Evolutionary conservation across 768 basidiomycete genomes (phyloP).

Genomic region (Porpolomopsis calyptriformis): DNA sequence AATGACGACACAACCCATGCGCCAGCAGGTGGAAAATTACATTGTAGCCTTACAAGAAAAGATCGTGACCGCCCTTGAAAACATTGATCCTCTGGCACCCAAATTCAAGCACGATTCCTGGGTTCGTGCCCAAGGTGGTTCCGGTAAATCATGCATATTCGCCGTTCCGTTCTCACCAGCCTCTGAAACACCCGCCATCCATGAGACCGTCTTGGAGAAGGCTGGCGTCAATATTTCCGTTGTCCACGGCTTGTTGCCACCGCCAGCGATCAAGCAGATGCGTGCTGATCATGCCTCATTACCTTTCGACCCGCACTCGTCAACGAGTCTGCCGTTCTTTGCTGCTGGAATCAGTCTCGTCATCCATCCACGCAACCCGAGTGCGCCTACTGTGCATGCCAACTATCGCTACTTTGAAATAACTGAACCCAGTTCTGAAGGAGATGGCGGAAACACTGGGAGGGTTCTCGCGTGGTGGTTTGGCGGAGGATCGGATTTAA

Average conservation of each 20-base stretch:
- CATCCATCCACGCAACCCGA: slow-evolving; percentile 87
- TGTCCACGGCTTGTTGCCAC: slow-evolving; percentile 81
- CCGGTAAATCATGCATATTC: slow-evolving; percentile 79
- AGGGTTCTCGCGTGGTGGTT: slow-evolving; percentile 93
- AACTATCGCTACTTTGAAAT: slow-evolving; percentile 99
- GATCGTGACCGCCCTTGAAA: slow-evolving; percentile 70
- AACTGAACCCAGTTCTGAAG: slow-evolving; percentile 35
- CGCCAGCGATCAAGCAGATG: slow-evolving; percentile 89
- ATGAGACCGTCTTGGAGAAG: slow-evolving; percentile 91
- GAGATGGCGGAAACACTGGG: slow-evolving; percentile 20
- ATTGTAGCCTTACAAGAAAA: slow-evolving; percentile 65
- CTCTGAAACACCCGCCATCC: slow-evolving; percentile 34
- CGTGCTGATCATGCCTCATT: slow-evolving; percentile 78
- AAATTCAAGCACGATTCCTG: slow-evolving; percentile 76
- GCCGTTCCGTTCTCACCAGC: slow-evolving; percentile 30
- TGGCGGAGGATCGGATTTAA: slow-evolving; percentile 91
- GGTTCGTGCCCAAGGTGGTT: slow-evolving; percentile 63
- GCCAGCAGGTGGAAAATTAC: slow-evolving; percentile 65
- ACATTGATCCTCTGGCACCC: slow-evolving; percentile 60
- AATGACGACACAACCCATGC: slow-evolving; percentile 40
- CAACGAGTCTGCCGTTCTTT: slow-evolving; percentile 76
- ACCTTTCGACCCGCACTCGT: slow-evolving; percentile 39
- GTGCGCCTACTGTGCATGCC: slow-evolving; percentile 87
- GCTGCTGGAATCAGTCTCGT: slow-evolving; percentile 89
- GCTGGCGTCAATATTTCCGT: slow-evolving; percentile 93